A percentile compares a stretch with the other conserved stretches of the same genome.
These are phyloP conservation scores for Populus nigra DNA, from an alignment of 345 rosid species.

Conservation along the genomic window DNA sequence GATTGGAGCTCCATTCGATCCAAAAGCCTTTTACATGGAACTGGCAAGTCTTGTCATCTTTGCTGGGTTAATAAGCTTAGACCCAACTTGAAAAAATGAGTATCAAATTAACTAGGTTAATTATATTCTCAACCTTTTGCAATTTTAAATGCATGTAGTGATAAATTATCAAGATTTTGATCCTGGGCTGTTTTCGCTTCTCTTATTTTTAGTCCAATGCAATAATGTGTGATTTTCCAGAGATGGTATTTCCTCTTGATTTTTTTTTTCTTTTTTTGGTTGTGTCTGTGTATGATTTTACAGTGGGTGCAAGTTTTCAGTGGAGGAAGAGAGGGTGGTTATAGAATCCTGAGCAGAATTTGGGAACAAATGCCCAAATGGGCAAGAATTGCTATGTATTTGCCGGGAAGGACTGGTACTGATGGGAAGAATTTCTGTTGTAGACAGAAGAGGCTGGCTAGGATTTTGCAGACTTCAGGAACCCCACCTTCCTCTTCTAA, in stretches of 20 bases:
- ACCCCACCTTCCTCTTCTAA: constrained; percentile 35
- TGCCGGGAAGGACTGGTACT: constrained; percentile 82
- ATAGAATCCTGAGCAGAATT: constrained; percentile 65
- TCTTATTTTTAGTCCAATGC: neutral
- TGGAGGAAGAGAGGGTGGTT: constrained; percentile 83
- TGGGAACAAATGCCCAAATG: constrained; percentile 64
- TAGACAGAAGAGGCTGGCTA: constrained; percentile 73
- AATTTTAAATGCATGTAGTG: neutral
- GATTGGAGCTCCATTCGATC: constrained; percentile 99
- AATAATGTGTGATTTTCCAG: neutral
- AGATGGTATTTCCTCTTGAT: neutral
- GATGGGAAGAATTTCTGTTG: constrained; percentile 96
- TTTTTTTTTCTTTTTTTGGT: neutral
- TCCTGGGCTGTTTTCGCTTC: neutral
- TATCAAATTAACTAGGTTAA: neutral
- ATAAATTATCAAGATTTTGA: neutral
- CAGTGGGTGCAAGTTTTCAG: constrained; percentile 87
- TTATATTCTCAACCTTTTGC: neutral
- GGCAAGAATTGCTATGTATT: constrained; percentile 85
- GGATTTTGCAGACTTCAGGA: constrained; percentile 56
- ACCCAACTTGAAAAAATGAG: constrained; percentile 80
- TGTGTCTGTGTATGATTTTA: neutral
- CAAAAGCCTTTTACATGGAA: constrained; percentile 84
- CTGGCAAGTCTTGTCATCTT: constrained; percentile 92
- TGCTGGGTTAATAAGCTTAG: constrained; percentile 97